Conservation (phyloP, 78 protist species). For the Guillardia theta region DNA sequence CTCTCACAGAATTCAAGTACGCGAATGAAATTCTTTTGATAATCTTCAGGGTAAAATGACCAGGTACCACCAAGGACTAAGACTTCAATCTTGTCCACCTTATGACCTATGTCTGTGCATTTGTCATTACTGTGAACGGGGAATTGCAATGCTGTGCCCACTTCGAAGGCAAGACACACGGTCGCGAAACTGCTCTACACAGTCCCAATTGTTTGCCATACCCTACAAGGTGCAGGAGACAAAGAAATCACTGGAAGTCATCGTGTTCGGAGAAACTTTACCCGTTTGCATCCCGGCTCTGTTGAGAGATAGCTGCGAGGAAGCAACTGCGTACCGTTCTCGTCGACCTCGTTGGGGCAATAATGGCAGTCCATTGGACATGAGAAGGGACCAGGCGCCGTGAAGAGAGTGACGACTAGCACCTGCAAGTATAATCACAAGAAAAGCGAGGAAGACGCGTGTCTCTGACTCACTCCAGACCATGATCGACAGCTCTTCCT, state of each 20-base stretch:
- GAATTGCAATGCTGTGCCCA: too few species aligned
- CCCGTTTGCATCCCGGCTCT: conserved; percentile 30
- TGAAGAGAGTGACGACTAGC: neutral
- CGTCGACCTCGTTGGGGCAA: conserved; percentile 50
- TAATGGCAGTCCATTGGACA: conserved; percentile 51
- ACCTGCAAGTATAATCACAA: neutral
- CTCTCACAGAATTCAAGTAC: neutral
- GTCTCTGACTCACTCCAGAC: too few species aligned
- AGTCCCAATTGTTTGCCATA: neutral
- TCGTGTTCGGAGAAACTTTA: too few species aligned
- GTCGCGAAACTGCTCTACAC: neutral
- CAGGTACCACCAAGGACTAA: conserved; percentile 60
- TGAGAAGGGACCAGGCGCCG: neutral
- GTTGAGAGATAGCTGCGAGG: conserved; percentile 49
- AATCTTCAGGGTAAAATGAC: conserved; percentile 44
- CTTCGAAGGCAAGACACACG: conserved; percentile 8
- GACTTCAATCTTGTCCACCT: conserved; percentile 50
- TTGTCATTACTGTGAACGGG: neutral
- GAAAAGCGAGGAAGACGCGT: neutral
- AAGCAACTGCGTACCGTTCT: conserved; percentile 18
- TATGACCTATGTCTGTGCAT: neutral
- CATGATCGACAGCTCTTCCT: neutral
- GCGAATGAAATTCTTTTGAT: conserved; percentile 47
- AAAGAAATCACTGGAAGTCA: too few species aligned
- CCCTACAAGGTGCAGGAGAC: too few species aligned